phyloP scores from a whole-genome alignment of 495 filamentous ascomycete species.

The Cladorrhinum samala region DNA sequence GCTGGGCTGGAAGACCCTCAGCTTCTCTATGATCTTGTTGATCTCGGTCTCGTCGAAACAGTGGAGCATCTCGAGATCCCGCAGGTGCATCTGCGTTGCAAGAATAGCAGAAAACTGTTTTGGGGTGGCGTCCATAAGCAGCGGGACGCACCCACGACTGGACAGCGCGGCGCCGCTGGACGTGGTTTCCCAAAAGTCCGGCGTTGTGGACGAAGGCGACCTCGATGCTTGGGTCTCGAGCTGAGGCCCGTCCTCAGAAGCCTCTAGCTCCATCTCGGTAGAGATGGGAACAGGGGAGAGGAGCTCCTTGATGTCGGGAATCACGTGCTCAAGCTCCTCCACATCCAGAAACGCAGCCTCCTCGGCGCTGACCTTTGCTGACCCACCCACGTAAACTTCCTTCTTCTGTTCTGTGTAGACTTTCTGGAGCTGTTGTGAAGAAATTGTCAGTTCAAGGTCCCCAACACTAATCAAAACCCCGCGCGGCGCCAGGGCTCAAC shows the following conservation, averaged over 20 bases:
- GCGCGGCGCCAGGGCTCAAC: no score
- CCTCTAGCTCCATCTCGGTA: not conserved
- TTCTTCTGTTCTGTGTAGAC: slow-evolving; percentile 15
- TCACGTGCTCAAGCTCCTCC: slow-evolving; percentile 2
- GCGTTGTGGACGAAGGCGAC: not conserved
- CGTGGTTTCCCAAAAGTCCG: slow-evolving; percentile 20
- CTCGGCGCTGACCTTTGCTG: not conserved
- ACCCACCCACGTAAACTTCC: slow-evolving; percentile 4
- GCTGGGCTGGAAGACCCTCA: slow-evolving; percentile 8
- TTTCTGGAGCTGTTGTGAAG: slow-evolving; percentile 20
- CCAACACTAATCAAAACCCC: not conserved
- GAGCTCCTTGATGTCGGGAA: slow-evolving; percentile 10
- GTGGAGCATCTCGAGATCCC: slow-evolving; percentile 20
- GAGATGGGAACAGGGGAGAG: not conserved
- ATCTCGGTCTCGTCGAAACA: slow-evolving; percentile 12
- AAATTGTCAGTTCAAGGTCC: not conserved
- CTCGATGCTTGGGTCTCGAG: not conserved
- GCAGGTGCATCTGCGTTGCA: slow-evolving; percentile 17
- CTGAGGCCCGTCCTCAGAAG: not conserved
- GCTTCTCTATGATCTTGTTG: slow-evolving; percentile 16
- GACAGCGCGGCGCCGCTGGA: slow-evolving; percentile 11
- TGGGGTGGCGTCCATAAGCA: slow-evolving; percentile 8
- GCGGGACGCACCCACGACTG: slow-evolving; percentile 16
- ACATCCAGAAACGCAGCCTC: slow-evolving; percentile 13
- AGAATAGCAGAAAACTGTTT: slow-evolving; percentile 15